Evolutionary conservation across 2,329 filamentous ascomycete genomes (phyloP), one percentile per base, ranked within the genome.

Genomic region (Teratosphaeriaceae sp.): DNA sequence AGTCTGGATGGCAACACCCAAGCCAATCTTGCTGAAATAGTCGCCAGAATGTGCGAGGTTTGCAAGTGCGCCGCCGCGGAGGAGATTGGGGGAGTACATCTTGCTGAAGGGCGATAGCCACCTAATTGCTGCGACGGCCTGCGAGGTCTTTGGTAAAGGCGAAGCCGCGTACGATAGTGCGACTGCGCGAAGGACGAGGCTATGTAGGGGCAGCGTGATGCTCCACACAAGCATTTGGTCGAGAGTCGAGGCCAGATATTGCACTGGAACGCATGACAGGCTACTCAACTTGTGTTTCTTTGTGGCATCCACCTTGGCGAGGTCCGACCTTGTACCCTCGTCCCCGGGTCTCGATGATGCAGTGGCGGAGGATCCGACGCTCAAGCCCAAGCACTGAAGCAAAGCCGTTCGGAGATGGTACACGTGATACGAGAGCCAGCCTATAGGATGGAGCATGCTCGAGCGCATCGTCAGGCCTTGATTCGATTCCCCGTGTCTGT

Each of bases 131-230:
- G 9, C n/a, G 3, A 37, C 20, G 3, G 41, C 35, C 18, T 38
- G 44, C 18, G 15, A 19, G 3, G 40, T 37, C 27, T 46, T 38
- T 5, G 43, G 43, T 20, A 51, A 27, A 9, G 46, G 20, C 3
- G 50, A 51, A 12, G 39, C 27, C 18, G 54, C n/a, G 34, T 49
- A 57, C 3, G 44, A 48, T 1, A 27, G 16, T 2, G 53, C 52
- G 4, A 55, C 44, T 1, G 48, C 47, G 6, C 55, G 50, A 27
- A 58, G 40, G 30, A 57, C 48, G 8, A 56, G 18, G 13, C 23
- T 47, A 21, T 60, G 54, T 41, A 59, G 45, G 1, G 55, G 55
- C 5, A 60, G 38, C 19, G 47, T 44, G 7, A 59, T n/a, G 2
- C 56, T 34, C 3, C 47, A 43, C 9, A 45, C 30, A 22, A 59